Conservation (phyloP, 2,329 filamentous ascomycete species). For the Chaetomiaceae sp. region DNA sequence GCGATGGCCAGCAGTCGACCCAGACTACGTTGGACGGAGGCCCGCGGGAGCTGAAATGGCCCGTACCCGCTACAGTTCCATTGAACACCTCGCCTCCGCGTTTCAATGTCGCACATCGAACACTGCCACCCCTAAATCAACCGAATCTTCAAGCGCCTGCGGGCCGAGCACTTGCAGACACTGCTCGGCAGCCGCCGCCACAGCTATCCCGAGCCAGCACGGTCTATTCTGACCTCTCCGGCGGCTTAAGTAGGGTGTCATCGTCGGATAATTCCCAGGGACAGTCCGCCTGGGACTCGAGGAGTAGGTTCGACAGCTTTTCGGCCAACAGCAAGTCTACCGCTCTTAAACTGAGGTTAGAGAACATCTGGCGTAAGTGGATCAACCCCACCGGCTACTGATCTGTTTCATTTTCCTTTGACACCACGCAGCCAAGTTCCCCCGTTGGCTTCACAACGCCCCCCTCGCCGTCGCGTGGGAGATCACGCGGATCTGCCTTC, state of each 20-base stretch:
- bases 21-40: slow-evolving; percentile 34
- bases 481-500: slow-evolving; percentile 43
- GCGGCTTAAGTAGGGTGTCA: not conserved
- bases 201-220: not conserved
- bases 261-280: not conserved
- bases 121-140: not conserved
- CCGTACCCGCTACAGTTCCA: not conserved
- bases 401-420: not conserved
- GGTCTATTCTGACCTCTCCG: slow-evolving; percentile 9
- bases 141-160: not conserved
- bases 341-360: slow-evolving; percentile 30
- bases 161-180: not conserved
- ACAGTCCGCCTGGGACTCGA: not conserved
- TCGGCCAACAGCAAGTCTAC: not conserved
- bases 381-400: not conserved
- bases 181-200: not conserved
- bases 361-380: slow-evolving; percentile 39
- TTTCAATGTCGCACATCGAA: not conserved
- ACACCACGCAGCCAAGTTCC: slow-evolving; percentile 35
- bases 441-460: slow-evolving; percentile 38
- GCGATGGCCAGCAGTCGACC: slow-evolving; percentile 26
- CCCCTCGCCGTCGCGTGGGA: slow-evolving; percentile 52
- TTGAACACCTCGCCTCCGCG: not conserved
- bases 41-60: not conserved
- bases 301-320: not conserved